These are phyloP conservation scores for Schwanniomyces pseudopolymorphus DNA, from an alignment of 805 yeast genomes.

Conservation along the genomic window DNA sequence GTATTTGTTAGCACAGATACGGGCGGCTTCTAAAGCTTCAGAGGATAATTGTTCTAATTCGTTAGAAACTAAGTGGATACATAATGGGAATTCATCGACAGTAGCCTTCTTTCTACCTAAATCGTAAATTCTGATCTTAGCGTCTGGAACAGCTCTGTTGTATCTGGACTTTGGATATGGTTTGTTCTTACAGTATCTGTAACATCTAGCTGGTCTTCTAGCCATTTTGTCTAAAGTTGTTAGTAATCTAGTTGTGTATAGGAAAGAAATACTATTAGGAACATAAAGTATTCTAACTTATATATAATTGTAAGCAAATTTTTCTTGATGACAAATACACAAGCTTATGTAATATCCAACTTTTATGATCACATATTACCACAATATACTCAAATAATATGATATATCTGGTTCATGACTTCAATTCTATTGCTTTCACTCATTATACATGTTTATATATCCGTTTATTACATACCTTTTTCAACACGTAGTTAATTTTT, in stretches of 20 bases:
- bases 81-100: conserved; percentile 99
- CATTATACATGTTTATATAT: background rate
- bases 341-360: background rate
- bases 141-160: conserved; percentile 99
- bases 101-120: conserved; percentile 99
- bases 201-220: conserved; percentile 99
- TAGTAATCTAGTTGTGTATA: conserved; percentile 18
- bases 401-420: background rate
- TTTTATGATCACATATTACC: background rate
- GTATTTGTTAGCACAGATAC: conserved; percentile 99
- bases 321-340: conserved; percentile 1
- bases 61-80: conserved; percentile 99
- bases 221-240: conserved; percentile 75
- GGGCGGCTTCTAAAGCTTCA: conserved; percentile 99
- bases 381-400: background rate
- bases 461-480: background rate
- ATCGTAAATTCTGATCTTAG: conserved; percentile 98
- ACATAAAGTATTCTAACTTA: background rate
- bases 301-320: conserved; percentile 1
- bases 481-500: conserved; percentile 2
- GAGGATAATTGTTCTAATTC: conserved; percentile 99
- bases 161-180: conserved; percentile 99
- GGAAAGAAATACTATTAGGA: background rate
- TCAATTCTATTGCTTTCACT: background rate
- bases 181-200: conserved; percentile 99